Evolutionary conservation across 1,284 basidiomycete genomes (phyloP), one percentile per base, ranked within the genome.

Genomic region (Heterobasidion irregulare): DNA sequence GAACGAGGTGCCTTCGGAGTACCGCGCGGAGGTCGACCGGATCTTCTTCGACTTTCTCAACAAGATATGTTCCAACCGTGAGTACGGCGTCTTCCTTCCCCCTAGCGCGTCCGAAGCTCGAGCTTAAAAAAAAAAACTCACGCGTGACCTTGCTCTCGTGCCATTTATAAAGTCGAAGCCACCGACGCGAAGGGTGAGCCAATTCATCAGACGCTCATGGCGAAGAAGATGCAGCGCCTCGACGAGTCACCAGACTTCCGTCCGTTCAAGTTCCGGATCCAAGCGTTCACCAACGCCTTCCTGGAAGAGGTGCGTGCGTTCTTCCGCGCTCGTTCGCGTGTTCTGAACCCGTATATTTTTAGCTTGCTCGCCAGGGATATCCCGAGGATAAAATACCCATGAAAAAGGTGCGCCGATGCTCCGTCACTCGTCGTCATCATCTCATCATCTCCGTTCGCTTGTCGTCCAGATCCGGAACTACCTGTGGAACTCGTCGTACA

Each of bases 231-330:
- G 95, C 89, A 93, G 63, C 84, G 92, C 50, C 75, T 98, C 55
- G 94, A 96, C 68, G 95, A 98, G 73, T 94, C 92, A 49, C 85
- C 88, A 49, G 96, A 98, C 72, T 99, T 96, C 72, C 83, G 96
- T 33, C 96, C 97, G 16, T 99, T 99, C 86, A 98, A 98, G 72
- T 99, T 99, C 74, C 86, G 97, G 54, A 99, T 99, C 64, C 93
- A 96, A 68, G 96, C 97, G 0, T 99, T 99, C 72, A 98, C 96
- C 12, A 94, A 95, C 64, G 92, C 91, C 0, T 99, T 99, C 68
- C 78, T 96, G 63, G 94, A 98, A 68, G 91, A 95, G 76, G 88
- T 91, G 65, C 77, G 66, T 32, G 9, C 33, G 32, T 55, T 53
- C 56, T 53, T 49, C 55, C 58, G 46, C 38, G 52, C 34, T 53